phyloP scores from a whole-genome alignment of 1,139 yeast species.

The Geotrichum carabidarum region DNA sequence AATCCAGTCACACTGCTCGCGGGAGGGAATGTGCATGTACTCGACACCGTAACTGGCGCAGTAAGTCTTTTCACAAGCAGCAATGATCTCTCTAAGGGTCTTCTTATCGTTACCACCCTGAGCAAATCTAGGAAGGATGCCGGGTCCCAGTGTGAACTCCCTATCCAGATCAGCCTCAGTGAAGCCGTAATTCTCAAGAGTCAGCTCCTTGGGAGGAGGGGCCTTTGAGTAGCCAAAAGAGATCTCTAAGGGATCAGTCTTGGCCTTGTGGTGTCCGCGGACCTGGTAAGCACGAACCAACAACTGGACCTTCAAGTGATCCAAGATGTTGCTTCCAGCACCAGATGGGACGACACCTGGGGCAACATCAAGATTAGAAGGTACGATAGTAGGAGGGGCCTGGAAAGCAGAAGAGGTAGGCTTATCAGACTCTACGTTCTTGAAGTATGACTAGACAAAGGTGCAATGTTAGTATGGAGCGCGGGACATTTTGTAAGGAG shows the following conservation, averaged over 20 bases:
- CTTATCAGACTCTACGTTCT: constrained; percentile 68
- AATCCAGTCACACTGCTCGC: constrained; percentile 96
- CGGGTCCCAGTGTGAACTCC: constrained; percentile 91
- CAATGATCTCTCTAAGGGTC: constrained; percentile 71
- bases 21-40: constrained; percentile 93
- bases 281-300: constrained; percentile 98
- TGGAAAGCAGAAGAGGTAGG: constrained; percentile 70
- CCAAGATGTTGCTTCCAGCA: constrained; percentile 52
- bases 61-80: constrained; percentile 74
- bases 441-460: constrained; percentile 60
- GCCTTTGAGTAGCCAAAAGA: constrained; percentile 66
- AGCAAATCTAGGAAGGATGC: constrained; percentile 90
- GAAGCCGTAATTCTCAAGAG: constrained; percentile 87
- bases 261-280: constrained; percentile 94
- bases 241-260: constrained; percentile 88
- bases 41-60: constrained; percentile 89
- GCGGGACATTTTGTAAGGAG: neutral
- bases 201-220: constrained; percentile 73
- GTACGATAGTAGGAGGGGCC: constrained; percentile 87
- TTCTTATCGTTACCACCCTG: constrained; percentile 50
- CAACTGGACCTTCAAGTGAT: constrained; percentile 92
- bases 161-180: constrained; percentile 77
- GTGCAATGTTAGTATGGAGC: constrained; percentile 2
- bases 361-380: constrained; percentile 67
- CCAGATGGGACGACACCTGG: constrained; percentile 44